Conservation (phyloP, 805 yeast species). For the Yamadazyma scolyti region DNA sequence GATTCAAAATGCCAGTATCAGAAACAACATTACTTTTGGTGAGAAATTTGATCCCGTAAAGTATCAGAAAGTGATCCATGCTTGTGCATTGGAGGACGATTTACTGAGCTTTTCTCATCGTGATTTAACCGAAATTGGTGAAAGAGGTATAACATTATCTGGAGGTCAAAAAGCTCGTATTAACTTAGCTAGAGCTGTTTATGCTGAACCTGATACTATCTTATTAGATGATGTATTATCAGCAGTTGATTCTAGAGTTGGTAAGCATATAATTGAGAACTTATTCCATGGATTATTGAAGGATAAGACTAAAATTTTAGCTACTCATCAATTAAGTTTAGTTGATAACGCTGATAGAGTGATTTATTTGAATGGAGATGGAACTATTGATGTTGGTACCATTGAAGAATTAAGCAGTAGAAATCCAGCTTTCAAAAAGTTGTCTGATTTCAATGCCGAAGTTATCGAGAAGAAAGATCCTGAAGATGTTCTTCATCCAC, state of each 20-base stretch:
- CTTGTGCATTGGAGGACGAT: slow-evolving; percentile 41
- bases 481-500: slow-evolving; percentile 3
- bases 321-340: slow-evolving; percentile 42
- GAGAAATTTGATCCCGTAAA: slow-evolving; percentile 22
- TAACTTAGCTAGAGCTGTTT: slow-evolving; percentile 41
- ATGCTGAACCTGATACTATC: slow-evolving; percentile 28
- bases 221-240: slow-evolving; percentile 43
- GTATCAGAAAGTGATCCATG: slow-evolving; percentile 27
- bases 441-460: slow-evolving; percentile 43
- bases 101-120: slow-evolving; percentile 29
- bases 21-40: slow-evolving; percentile 39
- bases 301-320: slow-evolving; percentile 34
- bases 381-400: slow-evolving; percentile 37
- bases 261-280: slow-evolving; percentile 34
- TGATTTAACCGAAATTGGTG: slow-evolving; percentile 42
- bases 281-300: slow-evolving; percentile 31
- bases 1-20: slow-evolving; percentile 42
- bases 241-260: slow-evolving; percentile 43
- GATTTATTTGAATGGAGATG: slow-evolving; percentile 38
- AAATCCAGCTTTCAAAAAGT: slow-evolving; percentile 45
- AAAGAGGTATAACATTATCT: slow-evolving; percentile 41
- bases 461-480: slow-evolving; percentile 10
- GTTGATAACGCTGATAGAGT: slow-evolving; percentile 36
- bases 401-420: slow-evolving; percentile 24
- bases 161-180: slow-evolving; percentile 47